A percentile compares a stretch with the other conserved stretches of the same genome.
phyloP scores from a whole-genome alignment of 2,329 filamentous ascomycete species.

The Fusarium subtropicale region DNA sequence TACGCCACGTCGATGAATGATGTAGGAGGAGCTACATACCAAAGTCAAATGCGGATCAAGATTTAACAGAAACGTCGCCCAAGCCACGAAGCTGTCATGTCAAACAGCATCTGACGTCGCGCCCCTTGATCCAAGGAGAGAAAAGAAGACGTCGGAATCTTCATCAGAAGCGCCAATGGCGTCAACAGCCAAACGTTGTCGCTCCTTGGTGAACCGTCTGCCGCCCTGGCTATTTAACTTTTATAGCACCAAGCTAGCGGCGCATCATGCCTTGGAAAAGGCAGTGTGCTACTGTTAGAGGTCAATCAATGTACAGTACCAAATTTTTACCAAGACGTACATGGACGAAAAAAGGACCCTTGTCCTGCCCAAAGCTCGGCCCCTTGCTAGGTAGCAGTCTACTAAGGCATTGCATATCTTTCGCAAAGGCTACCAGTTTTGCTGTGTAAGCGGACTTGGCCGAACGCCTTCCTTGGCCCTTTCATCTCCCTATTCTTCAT shows the following conservation, averaged over 20 bases:
- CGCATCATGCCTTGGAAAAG: slow-evolving; percentile 36
- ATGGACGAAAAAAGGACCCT: background rate
- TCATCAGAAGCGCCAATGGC: slow-evolving; percentile 33
- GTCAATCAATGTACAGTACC: background rate
- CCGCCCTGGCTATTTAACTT: slow-evolving; percentile 7
- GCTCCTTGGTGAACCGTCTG: slow-evolving; percentile 2
- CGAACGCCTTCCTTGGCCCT: slow-evolving; percentile 29
- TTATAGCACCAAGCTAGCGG: slow-evolving; percentile 18
- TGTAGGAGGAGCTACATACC: background rate
- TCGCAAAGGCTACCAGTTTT: background rate
- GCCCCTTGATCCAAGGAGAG: background rate
- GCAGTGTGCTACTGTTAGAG: slow-evolving; percentile 5
- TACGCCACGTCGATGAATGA: background rate
- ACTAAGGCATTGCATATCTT: background rate
- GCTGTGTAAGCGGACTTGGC: slow-evolving; percentile 28
- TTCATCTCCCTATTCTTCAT: background rate
- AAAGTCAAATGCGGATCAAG: background rate
- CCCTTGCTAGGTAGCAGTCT: slow-evolving; percentile 16
- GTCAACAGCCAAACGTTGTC: slow-evolving; percentile 21
- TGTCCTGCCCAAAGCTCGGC: slow-evolving; percentile 3
- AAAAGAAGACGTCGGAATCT: slow-evolving; percentile 23
- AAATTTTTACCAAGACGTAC: background rate
- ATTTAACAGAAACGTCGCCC: background rate
- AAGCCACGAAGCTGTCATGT: slow-evolving; percentile 21
- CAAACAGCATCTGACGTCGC: slow-evolving; percentile 24